Conservation (phyloP, 306 rosid genomes). For the Trifolium subterraneum region DNA sequence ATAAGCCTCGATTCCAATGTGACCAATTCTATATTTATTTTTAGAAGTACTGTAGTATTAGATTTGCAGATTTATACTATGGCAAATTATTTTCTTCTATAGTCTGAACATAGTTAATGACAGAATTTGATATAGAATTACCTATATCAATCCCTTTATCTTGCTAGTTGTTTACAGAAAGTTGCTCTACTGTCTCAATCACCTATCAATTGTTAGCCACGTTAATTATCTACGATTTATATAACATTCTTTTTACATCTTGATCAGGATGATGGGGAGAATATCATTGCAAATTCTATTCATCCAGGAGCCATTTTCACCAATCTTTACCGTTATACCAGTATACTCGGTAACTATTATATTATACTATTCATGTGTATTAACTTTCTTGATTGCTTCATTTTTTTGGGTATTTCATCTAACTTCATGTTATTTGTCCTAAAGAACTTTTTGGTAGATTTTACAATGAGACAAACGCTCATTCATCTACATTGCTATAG, state of each 20-base stretch:
- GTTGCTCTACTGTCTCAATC: neutral
- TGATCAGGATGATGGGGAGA: slow-evolving; percentile 70
- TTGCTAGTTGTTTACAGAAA: too few relatives aligned
- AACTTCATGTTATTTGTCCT: neutral
- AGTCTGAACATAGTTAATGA: neutral
- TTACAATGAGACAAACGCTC: too few relatives aligned
- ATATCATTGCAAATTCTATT: slow-evolving; percentile 83
- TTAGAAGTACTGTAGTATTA: too few relatives aligned
- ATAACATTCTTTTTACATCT: slow-evolving; percentile 41
- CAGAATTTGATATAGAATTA: neutral
- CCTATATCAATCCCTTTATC: too few relatives aligned
- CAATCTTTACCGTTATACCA: slow-evolving; percentile 66
- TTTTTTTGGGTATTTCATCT: neutral
- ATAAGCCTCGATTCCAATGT: too few relatives aligned
- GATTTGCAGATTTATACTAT: too few relatives aligned
- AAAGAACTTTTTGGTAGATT: too few relatives aligned
- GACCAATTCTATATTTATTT: too few relatives aligned
- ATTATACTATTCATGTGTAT: slow-evolving; percentile 7
- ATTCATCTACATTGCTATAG: too few relatives aligned
- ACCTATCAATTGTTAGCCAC: slow-evolving; percentile 13
- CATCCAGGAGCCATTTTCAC: slow-evolving; percentile 82
- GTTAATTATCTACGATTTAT: slow-evolving; percentile 12
- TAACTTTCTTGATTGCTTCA: neutral
- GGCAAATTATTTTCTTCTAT: neutral
- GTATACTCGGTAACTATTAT: slow-evolving; percentile 47